These are phyloP conservation scores for Aurifilum marmelostoma DNA, from an alignment of 2,329 filamentous ascomycete genomes.

Conservation along the genomic window DNA sequence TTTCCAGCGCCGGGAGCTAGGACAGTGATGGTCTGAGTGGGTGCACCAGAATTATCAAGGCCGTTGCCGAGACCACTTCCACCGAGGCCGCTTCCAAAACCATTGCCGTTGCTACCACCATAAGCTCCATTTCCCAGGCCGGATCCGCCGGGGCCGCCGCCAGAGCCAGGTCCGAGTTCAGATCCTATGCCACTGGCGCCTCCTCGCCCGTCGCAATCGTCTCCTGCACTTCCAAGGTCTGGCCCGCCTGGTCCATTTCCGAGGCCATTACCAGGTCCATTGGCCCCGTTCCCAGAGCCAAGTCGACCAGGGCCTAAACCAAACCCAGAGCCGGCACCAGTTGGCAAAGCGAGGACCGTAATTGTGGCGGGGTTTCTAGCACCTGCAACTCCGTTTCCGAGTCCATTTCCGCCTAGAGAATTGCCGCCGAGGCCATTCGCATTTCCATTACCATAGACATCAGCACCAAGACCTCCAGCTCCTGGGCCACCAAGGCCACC, in stretches of 20 bases:
- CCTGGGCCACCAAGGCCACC: constrained; percentile 9
- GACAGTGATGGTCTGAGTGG: constrained; percentile 19
- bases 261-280: constrained; percentile 5
- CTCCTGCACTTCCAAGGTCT: constrained; percentile 11
- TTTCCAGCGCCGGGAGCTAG: constrained; percentile 21
- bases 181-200: constrained; percentile 12
- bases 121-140: constrained; percentile 4
- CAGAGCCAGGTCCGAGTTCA: constrained; percentile 5
- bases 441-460: constrained; percentile 13
- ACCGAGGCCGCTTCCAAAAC: not conserved
- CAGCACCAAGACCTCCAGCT: not conserved
- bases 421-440: constrained; percentile 24
- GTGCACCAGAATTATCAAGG: constrained; percentile 12
- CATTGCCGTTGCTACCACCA: constrained; percentile 1
- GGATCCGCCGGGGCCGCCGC: constrained; percentile 16
- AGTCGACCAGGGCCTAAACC: constrained; percentile 11
- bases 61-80: constrained; percentile 7
- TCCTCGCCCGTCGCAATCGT: constrained; percentile 16
- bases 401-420: constrained; percentile 15
- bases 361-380: constrained; percentile 15
- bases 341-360: constrained; percentile 24
- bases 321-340: constrained; percentile 9
- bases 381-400: constrained; percentile 13
- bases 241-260: constrained; percentile 18
- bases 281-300: constrained; percentile 1